Base-by-base conservation (phyloP, 192 early-diverging fungal genomes). In the Backusella psychrophila region DNA sequence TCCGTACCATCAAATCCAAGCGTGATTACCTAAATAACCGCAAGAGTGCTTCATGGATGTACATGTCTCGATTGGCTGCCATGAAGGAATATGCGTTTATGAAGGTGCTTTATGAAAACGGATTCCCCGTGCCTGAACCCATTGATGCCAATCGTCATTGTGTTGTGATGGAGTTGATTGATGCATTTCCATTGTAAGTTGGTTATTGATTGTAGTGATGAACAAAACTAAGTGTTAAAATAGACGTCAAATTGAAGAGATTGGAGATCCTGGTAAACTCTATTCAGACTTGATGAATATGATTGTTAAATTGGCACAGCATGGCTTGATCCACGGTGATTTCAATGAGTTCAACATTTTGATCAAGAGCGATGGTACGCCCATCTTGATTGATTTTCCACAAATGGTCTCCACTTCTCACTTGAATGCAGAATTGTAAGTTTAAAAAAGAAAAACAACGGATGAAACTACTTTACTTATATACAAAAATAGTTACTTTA, bases 341-440 rank as follows among this genome's bases (percentile, higher is more conserved):
- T 99, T 99, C 78, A 99, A 99, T 89, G 98, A 99, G 77, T 99
- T 99, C 85, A 99, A 99, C 84, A 90, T 99, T 52, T 86, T 99
- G 79, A 87, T 99, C 69, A 88, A 88, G 52, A 92, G 92, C 41
- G 84, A 89, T 76, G 95, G 94, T 21, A 82, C 89, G 1, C 97
- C 98, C 17, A 84, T 98, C 8, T 85, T 99, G 53, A 99, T 99
- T 72, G 98, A 99, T 88, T 99, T 99, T 76, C 98, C 98, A 2
- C 98, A 99, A 83, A 99, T 99, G 98, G 96, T 99, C 21, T 99
- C 97, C 17, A 99, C 94, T 1, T 94, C 93, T 19, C 98, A 99
- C 75, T 73, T 87, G 12, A 99, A 99, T 79, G 98, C 97, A 21
- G 96, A 99, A 86, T 93, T 85, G 84, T 93, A 80, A 71, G 81